These are phyloP conservation scores for Cutaneotrichosporon spelunceum DNA, from an alignment of 1,284 basidiomycete species.

Conservation along the genomic window DNA sequence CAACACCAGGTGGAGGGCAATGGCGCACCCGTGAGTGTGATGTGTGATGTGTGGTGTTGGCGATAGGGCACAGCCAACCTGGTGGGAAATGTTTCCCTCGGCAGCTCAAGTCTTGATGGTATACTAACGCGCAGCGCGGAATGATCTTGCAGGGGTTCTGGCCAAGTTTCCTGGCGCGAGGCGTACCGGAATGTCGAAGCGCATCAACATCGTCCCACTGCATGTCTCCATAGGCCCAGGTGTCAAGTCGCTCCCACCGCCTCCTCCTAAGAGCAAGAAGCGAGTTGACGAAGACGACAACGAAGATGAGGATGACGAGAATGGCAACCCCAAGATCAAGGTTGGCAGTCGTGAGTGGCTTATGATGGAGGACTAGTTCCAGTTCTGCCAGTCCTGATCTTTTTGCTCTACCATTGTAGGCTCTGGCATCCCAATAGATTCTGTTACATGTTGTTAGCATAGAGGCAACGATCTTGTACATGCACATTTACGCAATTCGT, in stretches of 20 bases:
- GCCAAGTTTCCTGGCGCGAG: conserved; percentile 43
- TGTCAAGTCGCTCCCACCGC: conserved; percentile 44
- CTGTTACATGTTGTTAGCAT: neutral
- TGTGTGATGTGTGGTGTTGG: too few relatives aligned
- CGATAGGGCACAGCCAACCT: neutral
- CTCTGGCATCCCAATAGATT: neutral
- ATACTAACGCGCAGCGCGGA: conserved; percentile 35
- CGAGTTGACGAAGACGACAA: conserved; percentile 46
- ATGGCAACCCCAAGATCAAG: conserved; percentile 25
- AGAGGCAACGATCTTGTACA: neutral
- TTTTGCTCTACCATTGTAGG: neutral
- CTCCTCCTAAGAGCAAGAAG: conserved; percentile 45
- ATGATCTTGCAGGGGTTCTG: conserved; percentile 43
- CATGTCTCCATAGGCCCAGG: conserved; percentile 47
- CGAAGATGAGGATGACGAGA: conserved; percentile 35
- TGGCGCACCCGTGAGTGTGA: conserved; percentile 13
- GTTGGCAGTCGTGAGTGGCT: conserved; percentile 44
- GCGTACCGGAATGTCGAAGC: conserved; percentile 44
- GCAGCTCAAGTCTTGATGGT: neutral
- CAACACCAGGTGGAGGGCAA: conserved; percentile 3
- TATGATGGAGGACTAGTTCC: conserved; percentile 43
- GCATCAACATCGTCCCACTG: conserved; percentile 40
- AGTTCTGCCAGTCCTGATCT: neutral
- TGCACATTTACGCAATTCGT: neutral
- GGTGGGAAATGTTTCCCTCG: neutral